Evolutionary conservation across 2,329 filamentous ascomycete genomes (phyloP), one percentile per base, ranked within the genome.

Genomic region (Cladophialophora psammophila): DNA sequence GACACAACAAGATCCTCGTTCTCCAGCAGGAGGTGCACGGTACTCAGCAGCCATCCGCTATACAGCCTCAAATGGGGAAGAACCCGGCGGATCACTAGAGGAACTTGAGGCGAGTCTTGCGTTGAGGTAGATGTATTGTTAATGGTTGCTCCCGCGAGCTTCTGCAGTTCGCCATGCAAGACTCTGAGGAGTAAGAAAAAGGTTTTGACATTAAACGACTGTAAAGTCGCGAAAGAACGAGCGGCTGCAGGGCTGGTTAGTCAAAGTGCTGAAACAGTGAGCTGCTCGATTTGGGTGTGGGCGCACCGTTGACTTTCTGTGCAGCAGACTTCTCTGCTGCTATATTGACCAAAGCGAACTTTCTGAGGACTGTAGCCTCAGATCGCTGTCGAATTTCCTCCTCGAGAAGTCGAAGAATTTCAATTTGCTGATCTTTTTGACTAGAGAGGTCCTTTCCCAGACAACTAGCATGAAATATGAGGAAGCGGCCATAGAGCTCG

Each of bases 301-400:
- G 10, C 45, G 45, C 45, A 67, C 68, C 60, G 10, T 35, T 42
- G 36, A 66, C 59, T 42, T 68, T 71, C 26, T 63, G 45, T 26
- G 55, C 63, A 1, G 64, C 62, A 31, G 38, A 38, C 65, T 84
- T 80, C 69, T 84, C 84, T 6, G 94, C 92, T 5, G 92, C 89
- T 69, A 98, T 91, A 74, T 96, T 98, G 72, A 94, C 88, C 53
- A 97, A 82, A 5, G 92, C 87, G 78, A 97, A 90, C 76, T 93
- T 95, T 69, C 91, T 86, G 34, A 97, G 78, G 12, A 87, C 85
- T 12, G 84, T 84, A 53, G 89, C 86, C 57, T 90, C 83, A 1
- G 86, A 85, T 9, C 88, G 85, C 68, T 89, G 87, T 75, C 91
- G 93, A 34, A 95, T 82, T 35, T 92, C 87, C 71, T 91, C 86